Percentiles rank a stretch among this genome's conserved stretches.
Evolutionary conservation across 2,329 filamentous ascomycete genomes (phyloP).

Genomic region (Sporothrix sp.): DNA sequence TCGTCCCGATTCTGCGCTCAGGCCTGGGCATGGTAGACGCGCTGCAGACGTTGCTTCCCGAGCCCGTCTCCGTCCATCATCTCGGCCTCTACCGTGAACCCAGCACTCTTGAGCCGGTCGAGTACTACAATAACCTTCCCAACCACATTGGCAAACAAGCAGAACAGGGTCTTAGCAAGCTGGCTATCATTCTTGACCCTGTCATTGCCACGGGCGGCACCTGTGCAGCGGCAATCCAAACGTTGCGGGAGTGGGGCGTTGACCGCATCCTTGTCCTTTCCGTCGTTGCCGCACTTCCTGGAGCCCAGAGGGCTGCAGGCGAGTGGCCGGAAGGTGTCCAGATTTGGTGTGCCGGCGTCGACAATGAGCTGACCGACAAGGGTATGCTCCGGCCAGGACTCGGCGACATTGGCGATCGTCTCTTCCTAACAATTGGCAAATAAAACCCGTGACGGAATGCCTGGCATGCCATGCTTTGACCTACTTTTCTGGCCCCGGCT

Average conservation of each 20-base stretch:
- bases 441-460: constrained; percentile 30
- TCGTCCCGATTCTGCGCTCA: constrained; percentile 88
- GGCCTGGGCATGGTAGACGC: constrained; percentile 88
- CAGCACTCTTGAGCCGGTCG: constrained; percentile 75
- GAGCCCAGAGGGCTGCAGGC: constrained; percentile 59
- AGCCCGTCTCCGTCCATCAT: constrained; percentile 76
- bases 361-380: constrained; percentile 59
- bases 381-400: constrained; percentile 89
- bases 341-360: constrained; percentile 75
- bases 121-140: constrained; percentile 97
- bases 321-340: constrained; percentile 72
- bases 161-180: constrained; percentile 30
- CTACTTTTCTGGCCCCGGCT: too few relatives aligned
- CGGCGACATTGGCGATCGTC: constrained; percentile 80
- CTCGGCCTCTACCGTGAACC: constrained; percentile 91
- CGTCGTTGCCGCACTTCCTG: constrained; percentile 62
- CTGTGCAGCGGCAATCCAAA: constrained; percentile 79
- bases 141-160: constrained; percentile 47
- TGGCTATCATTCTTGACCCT: constrained; percentile 83
- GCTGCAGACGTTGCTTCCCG: constrained; percentile 71
- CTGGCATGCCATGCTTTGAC: too few relatives aligned
- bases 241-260: constrained; percentile 85
- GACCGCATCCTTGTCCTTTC: constrained; percentile 65
- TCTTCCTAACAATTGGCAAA: constrained; percentile 85
- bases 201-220: constrained; percentile 92